Evolutionary conservation across 257 asterid genomes (phyloP).

Genomic region (Gynochthodes officinalis): DNA sequence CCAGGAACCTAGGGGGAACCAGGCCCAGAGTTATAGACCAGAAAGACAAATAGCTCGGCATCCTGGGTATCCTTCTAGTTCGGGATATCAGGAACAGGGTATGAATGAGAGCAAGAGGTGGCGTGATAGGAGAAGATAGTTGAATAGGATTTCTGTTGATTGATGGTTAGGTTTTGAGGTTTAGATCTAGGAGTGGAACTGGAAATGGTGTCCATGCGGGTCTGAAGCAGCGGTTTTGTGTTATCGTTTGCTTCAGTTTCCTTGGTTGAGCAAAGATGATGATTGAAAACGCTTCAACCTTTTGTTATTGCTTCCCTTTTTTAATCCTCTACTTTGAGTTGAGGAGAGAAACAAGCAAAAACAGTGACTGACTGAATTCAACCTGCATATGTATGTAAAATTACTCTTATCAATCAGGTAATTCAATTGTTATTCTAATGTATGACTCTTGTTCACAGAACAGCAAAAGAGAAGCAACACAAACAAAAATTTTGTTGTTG

Average conservation of each 20-base stretch:
- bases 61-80: slow-evolving; percentile 32
- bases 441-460: too few relatives aligned
- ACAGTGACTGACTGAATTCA: too few relatives aligned
- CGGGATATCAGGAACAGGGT: slow-evolving; percentile 30
- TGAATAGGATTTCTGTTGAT: neutral
- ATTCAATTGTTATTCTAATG: too few relatives aligned
- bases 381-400: too few relatives aligned
- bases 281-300: slow-evolving; percentile 1
- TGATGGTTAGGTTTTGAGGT: slow-evolving; percentile 6
- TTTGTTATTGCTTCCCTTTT: too few relatives aligned
- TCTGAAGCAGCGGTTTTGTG: neutral
- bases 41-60: slow-evolving; percentile 30
- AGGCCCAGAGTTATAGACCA: slow-evolving; percentile 32
- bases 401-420: too few relatives aligned
- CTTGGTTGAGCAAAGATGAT: neutral
- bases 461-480: too few relatives aligned
- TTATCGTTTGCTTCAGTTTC: neutral
- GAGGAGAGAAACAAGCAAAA: too few relatives aligned
- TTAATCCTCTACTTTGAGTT: too few relatives aligned
- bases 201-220: too few relatives aligned
- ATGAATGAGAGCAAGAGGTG: slow-evolving; percentile 42
- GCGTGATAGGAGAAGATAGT: slow-evolving; percentile 57
- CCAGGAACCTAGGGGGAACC: slow-evolving; percentile 29
- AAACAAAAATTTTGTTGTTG: too few relatives aligned
- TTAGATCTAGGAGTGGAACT: too few relatives aligned